Evolutionary conservation across 352 stramenopile genomes (phyloP).

Genomic region (Phytophthora citricola): DNA sequence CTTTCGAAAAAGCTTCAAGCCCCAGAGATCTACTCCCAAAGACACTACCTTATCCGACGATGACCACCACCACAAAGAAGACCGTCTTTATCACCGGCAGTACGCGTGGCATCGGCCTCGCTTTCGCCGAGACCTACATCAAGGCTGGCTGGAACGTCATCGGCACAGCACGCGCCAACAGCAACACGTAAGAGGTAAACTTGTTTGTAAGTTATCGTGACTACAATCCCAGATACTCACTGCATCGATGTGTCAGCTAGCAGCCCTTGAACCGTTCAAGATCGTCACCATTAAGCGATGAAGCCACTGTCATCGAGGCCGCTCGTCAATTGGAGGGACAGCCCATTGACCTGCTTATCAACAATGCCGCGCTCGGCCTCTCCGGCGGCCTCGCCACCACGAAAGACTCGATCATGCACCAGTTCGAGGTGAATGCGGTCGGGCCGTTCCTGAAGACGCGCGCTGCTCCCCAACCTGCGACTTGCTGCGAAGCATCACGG

Average conservation of each 20-base stretch:
- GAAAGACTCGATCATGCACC: neutral
- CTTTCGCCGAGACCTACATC: slow-evolving; percentile 40
- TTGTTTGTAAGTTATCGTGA: no score
- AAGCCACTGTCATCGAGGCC: slow-evolving; percentile 40
- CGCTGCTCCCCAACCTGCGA: slow-evolving; percentile 50
- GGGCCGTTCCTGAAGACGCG: slow-evolving; percentile 39
- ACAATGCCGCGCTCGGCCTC: slow-evolving; percentile 49
- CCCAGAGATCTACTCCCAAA: no score
- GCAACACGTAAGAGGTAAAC: slow-evolving; percentile 11
- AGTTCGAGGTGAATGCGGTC: slow-evolving; percentile 57
- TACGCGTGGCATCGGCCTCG: slow-evolving; percentile 42
- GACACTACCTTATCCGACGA: neutral
- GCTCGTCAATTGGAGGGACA: slow-evolving; percentile 40
- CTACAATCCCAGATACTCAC: neutral
- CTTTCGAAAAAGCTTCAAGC: no score
- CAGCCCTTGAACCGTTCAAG: slow-evolving; percentile 34
- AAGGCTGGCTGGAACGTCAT: slow-evolving; percentile 23
- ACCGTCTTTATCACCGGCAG: slow-evolving; percentile 20
- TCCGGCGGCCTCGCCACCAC: slow-evolving; percentile 30
- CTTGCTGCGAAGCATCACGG: slow-evolving; percentile 35
- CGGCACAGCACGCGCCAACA: slow-evolving; percentile 11
- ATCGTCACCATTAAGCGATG: slow-evolving; percentile 42
- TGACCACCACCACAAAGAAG: slow-evolving; percentile 11
- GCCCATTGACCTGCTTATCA: slow-evolving; percentile 56
- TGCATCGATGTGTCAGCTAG: slow-evolving; percentile 6